Conservation (phyloP, 306 rosid genomes). For the Prunus fruticosa region DNA sequence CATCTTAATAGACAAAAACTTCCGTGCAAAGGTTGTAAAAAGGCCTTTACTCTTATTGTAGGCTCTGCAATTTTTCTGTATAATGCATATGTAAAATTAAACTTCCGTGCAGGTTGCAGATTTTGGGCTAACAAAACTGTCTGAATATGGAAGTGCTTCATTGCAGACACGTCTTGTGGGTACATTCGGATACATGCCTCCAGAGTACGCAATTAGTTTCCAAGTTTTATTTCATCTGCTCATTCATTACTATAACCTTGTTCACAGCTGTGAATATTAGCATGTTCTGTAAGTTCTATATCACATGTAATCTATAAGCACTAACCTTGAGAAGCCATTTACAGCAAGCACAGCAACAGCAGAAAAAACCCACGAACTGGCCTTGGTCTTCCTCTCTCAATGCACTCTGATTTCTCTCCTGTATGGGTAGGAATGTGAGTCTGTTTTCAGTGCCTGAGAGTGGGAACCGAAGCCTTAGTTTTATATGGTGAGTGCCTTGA, state of each 20-base stretch:
- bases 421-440: no score
- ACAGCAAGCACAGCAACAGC: no score
- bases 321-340: no score
- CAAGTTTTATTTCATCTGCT: neutral
- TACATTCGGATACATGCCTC: slow-evolving; percentile 82
- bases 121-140: slow-evolving; percentile 63
- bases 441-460: no score
- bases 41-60: neutral
- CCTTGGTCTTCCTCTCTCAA: no score
- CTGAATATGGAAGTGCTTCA: slow-evolving; percentile 56
- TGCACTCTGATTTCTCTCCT: no score
- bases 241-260: neutral
- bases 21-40: slow-evolving; percentile 59
- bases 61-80: neutral
- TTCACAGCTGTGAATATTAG: neutral
- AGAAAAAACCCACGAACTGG: no score
- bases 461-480: no score
- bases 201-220: slow-evolving; percentile 47
- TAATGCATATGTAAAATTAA: neutral
- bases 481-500: no score
- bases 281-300: no score
- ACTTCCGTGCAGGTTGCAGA: slow-evolving; percentile 63
- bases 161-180: slow-evolving; percentile 67
- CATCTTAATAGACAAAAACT: slow-evolving; percentile 71
- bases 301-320: no score